A percentile compares a stretch with the other conserved stretches of the same genome.
These are phyloP conservation scores for Colletotrichum sp. DNA, from an alignment of 2,329 filamentous ascomycete genomes.

Conservation along the genomic window DNA sequence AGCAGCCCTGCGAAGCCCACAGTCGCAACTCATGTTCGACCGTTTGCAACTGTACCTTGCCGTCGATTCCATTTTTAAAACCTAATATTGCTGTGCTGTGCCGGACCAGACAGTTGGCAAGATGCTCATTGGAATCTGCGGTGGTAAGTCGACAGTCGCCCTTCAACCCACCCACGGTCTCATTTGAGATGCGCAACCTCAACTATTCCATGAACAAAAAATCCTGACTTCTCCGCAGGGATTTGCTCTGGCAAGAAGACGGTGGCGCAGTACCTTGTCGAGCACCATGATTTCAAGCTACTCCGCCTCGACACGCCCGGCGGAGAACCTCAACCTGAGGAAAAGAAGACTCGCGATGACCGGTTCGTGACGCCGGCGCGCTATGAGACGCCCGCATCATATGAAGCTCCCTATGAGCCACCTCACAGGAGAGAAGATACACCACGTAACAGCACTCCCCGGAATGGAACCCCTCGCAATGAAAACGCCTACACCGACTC, in stretches of 20 bases:
- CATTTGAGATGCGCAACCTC: constrained; percentile 16
- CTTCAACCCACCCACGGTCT: background rate
- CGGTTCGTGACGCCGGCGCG: background rate
- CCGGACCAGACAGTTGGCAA: constrained; percentile 20
- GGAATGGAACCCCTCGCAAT: background rate
- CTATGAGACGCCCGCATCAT: background rate
- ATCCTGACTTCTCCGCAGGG: constrained; percentile 52
- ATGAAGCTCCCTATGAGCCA: background rate
- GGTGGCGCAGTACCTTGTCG: constrained; percentile 85
- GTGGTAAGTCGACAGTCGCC: constrained; percentile 53
- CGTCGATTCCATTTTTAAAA: background rate
- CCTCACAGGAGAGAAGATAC: background rate
- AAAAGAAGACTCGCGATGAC: background rate
- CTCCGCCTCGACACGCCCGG: constrained; percentile 59
- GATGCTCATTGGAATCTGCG: constrained; percentile 82
- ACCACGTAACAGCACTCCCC: background rate
- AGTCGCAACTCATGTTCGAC: background rate
- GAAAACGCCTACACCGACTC: background rate
- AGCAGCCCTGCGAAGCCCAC: background rate
- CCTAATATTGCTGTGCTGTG: background rate
- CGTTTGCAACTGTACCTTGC: background rate
- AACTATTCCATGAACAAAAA: background rate
- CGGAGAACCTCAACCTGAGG: background rate
- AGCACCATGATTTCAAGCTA: constrained; percentile 81
- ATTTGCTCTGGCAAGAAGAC: constrained; percentile 94